Evolutionary conservation across 805 yeast genomes (phyloP), one percentile per base, ranked within the genome.

Genomic region (Saccharomycopsis fodiens): DNA sequence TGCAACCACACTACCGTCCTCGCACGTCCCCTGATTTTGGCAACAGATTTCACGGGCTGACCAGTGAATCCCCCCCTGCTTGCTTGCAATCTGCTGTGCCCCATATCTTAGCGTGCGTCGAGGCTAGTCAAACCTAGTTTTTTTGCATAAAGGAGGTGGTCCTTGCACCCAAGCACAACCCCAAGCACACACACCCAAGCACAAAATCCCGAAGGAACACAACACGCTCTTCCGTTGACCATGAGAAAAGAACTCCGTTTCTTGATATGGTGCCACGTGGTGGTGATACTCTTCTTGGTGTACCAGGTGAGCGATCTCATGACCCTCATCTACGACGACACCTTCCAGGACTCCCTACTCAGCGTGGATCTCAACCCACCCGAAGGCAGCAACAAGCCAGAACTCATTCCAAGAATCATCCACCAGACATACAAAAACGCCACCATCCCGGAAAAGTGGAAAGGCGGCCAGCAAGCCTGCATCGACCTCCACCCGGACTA

Each of bases 351-450:
- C 57, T 85, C 83, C 1, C 65, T 85, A 20, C 59, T 75, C 13
- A 78, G 78, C 42, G 66, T 68, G 12, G 94, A 86, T 49, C 58
- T 85, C 40, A 76, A 79, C 53, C 81, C 81, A 2, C 64, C 68
- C 4, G 52, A 55, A 27, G 68, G 69, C n/a, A 58, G 63, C 4
- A 64, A 62, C 16, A 66, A 66, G 47, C 78, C 79, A 7, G 72
- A 72, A 48, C 59, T 82, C 32, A 86, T 88, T 39, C 97, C 97
- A 32, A 85, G 83, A 57, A 87, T 88, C 59, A 87, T 89, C 45
- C 97, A 89, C 60, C 97, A 89, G 62, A 89, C 96, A 12, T 89
- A 89, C 64, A 88, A 85, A 60, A 83, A 85, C 17, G 72, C 67
- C 12, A 73, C 79, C 17, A 76, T 88, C 13, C 97, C 97, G 2